Base-by-base conservation (phyloP, 2,329 filamentous ascomycete species). In the Sphaerostilbella broomeana region DNA sequence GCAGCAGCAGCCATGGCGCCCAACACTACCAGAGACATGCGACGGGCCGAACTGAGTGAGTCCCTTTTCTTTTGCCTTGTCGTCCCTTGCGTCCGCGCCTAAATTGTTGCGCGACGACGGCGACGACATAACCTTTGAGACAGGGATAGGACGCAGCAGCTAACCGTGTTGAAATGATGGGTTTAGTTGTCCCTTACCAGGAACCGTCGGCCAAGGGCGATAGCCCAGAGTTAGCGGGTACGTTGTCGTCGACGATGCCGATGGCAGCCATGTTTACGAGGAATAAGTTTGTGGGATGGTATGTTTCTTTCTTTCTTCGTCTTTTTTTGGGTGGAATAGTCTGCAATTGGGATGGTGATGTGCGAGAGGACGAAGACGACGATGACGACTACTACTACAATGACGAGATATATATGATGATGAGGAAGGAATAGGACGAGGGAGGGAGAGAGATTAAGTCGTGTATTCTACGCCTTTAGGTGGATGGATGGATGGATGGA, bases 181-280 rank as follows among this genome's bases (percentile, higher is more conserved):
- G n/a, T 17, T 13, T 29, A 95, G 89, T 89, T 59, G 85, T 95
- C 53, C 89, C 89, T 45, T 95, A 92, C 63, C 79, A 86, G 63
- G 83, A 84, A 52, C 86, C 87, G 29, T 69, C 73, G 34, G 69
- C 77, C 52, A 79, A 81, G 54, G 75, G 73, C 55, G 73, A 77
- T 15, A 54, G 69, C 47, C 68, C 75, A 49, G 88, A 95, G 57
- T 75, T 94, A 62, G 71, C 77, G 38, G 82, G 84, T 63, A 86
- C 72, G 19, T 56, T 81, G 40, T 69, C 74, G 19, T 90, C 82
- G 57, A 94, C 89, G 24, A 71, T 97, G 57, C 90, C 90, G 43
- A 95, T 95, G 90, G 88, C 86, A 43, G 89, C 89, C 48, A 94
- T 95, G 74, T 92, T 95, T 60, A 92, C 84, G 53, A 77, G 88